Evolutionary conservation across 1,284 basidiomycete species (phyloP), one percentile per base, ranked within the genome.

Genomic region (Cryptococcus sp.): DNA sequence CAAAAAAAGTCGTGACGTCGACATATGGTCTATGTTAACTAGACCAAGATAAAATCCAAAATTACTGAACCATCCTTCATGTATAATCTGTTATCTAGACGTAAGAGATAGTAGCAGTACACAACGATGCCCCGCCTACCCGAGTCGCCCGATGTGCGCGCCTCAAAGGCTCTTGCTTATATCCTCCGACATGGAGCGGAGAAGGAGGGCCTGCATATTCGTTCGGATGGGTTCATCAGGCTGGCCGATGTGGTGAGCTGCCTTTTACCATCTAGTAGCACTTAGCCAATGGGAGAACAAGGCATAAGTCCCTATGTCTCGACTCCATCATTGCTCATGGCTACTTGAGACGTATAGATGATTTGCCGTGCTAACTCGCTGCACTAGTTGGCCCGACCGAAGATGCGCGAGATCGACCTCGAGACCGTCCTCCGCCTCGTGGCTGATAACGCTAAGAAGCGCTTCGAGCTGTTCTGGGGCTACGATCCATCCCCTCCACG

Each of bases 101-200:
- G 8, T 35, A 8, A 10, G 8, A 35, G 30, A 35, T 2, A 10
- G 30, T 8, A 35, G 8, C 13, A 35, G 13, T 35, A 35, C 30
- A 8, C 30, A 35, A 35, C 30, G 13, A 76, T 75, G 75, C 72
- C 71, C 16, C 65, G 80, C 38, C 77, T 78, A 1, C 70, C 72
- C 48, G 81, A 82, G 55, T 67, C 75, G n/a, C 77, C 78, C 20
- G 79, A 81, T 46, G 79, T 82, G 1, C 67, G 77, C 22, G 79
- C 88, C 20, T 90, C 88, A 19, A 92, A 93, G 73, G 88, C 89
- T 0, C 79, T 95, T 0, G 86, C 90, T 0, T 94, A 89, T 82
- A 83, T 95, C 25, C 82, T 95, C 5, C 84, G 91, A 3, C 92
- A 95, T 76, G 90, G 90, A 0, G 90, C 90, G 0, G 81, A 85